A percentile compares a stretch with the other conserved stretches of the same genome.
Conservation (phyloP, 768 basidiomycete species). For the Lentinula guzmanii region DNA sequence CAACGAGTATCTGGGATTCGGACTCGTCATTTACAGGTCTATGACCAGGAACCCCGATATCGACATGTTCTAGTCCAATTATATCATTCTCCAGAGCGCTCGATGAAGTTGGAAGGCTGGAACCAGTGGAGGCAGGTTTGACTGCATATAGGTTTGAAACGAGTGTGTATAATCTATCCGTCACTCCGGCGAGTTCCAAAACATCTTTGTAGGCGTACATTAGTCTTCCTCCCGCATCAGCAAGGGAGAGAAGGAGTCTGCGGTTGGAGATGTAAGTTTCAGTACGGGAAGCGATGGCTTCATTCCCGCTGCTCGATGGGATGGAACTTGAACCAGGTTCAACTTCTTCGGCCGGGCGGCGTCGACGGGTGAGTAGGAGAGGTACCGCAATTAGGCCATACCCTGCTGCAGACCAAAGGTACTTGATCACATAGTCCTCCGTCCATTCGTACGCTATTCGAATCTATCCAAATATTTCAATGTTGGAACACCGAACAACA, state of each 20-base stretch:
- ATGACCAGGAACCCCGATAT: conserved; percentile 55
- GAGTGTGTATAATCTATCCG: conserved; percentile 83
- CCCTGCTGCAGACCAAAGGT: conserved; percentile 70
- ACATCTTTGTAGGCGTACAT: conserved; percentile 98
- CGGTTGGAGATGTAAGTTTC: conserved; percentile 91
- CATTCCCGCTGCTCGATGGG: neutral
- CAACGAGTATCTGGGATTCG: neutral
- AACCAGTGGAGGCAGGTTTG: conserved; percentile 53
- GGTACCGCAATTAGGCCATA: conserved; percentile 91
- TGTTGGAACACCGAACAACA: neutral
- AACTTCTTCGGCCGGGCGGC: conserved; percentile 18
- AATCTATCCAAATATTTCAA: conserved; percentile 39
- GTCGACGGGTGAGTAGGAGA: conserved; percentile 64
- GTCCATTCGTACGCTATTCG: conserved; percentile 93
- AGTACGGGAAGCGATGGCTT: conserved; percentile 11
- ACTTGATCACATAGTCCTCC: conserved; percentile 96
- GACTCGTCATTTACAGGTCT: neutral
- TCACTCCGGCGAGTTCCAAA: conserved; percentile 91
- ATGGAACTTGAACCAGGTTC: neutral
- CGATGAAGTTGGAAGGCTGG: conserved; percentile 23
- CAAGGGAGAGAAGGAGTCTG: conserved; percentile 85
- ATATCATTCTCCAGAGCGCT: conserved; percentile 25
- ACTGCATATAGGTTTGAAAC: conserved; percentile 61
- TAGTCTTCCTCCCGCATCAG: conserved; percentile 90
- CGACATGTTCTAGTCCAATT: conserved; percentile 63